Conservation (phyloP, 495 filamentous ascomycete species). For the Tuber magnatum region DNA sequence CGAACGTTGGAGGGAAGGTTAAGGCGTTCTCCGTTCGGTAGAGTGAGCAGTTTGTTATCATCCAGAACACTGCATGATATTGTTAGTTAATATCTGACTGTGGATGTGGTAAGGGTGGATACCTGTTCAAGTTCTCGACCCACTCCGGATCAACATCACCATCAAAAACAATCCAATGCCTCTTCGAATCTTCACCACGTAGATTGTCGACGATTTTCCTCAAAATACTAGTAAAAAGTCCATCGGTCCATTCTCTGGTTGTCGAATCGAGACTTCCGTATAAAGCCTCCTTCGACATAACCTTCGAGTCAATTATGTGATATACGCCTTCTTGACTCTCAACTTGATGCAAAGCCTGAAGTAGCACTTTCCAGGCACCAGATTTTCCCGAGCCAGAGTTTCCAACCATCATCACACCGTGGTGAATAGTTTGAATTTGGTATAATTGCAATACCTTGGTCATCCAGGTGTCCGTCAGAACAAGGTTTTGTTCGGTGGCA, state of each 20-base stretch:
- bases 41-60: slow-evolving; percentile 93
- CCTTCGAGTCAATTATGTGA: slow-evolving; percentile 97
- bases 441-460: slow-evolving; percentile 92
- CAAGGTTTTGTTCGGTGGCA: slow-evolving; percentile 71
- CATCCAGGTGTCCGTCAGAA: slow-evolving; percentile 91
- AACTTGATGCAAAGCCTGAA: slow-evolving; percentile 82
- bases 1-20: slow-evolving; percentile 89
- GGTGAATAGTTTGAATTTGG: slow-evolving; percentile 94
- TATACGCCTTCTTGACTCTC: slow-evolving; percentile 89
- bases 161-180: slow-evolving; percentile 99
- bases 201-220: slow-evolving; percentile 98
- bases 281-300: slow-evolving; percentile 97
- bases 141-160: slow-evolving; percentile 98
- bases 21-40: slow-evolving; percentile 96
- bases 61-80: slow-evolving; percentile 65
- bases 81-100: slow-evolving; percentile 13
- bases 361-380: slow-evolving; percentile 84
- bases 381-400: slow-evolving; percentile 94
- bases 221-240: slow-evolving; percentile 93
- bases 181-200: slow-evolving; percentile 88
- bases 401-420: slow-evolving; percentile 99
- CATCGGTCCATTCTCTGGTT: slow-evolving; percentile 96
- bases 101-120: background rate
- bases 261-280: slow-evolving; percentile 95
- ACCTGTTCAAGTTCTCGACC: slow-evolving; percentile 96